Base-by-base conservation (phyloP, 306 rosid species). In the Betula pendula region DNA sequence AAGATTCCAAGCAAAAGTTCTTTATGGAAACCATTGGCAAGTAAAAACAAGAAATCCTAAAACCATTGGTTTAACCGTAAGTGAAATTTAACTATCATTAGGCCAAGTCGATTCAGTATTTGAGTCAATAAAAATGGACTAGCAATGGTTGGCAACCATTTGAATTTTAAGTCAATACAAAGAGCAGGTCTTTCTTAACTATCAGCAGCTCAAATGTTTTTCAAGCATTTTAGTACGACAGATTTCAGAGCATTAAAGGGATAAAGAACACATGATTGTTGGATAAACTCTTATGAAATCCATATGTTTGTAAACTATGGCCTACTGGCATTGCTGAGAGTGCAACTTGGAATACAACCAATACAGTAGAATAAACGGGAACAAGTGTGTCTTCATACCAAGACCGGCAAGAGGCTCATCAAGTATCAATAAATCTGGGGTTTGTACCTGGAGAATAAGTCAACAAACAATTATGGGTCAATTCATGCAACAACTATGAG, bases 371-470 rank as follows among this genome's bases (percentile, higher is more conserved):
- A 79, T 45, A 29, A 84, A 73, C 66, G 72, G 40, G 35, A 73
- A 43, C 22, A 63, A 77, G 58, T 45, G 44, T 40, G 79, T 80
- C 83, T 77, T 70, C 85, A 52, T 92, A 94, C 98, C 97, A 76
- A 94, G 97, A 80, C 93, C 97, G 60, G 98, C 98, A 68, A 94
- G 95, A 75, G 97, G 97, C 85, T 94, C 97, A 83, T 92, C 98
- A 91, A 92, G 76, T 84, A 94, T 86, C 91, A 94, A 81, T 72
- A 94, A 82, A 85, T 90, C 97, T 31, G 97, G 97, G 85, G 80
- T 83, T 80, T 94, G 90, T 52, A 90, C 98, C 98, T 94, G 92
- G 79, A 81, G 77, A 83, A 81, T 63, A 51, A 31, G 82, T 72
- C 25, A 53, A 68, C 43, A 42, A 74, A 81, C 71, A 19, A 13